Evolutionary conservation across 805 yeast species (phyloP), one percentile per base, ranked within the genome.

Genomic region (Candida vaughaniae): DNA sequence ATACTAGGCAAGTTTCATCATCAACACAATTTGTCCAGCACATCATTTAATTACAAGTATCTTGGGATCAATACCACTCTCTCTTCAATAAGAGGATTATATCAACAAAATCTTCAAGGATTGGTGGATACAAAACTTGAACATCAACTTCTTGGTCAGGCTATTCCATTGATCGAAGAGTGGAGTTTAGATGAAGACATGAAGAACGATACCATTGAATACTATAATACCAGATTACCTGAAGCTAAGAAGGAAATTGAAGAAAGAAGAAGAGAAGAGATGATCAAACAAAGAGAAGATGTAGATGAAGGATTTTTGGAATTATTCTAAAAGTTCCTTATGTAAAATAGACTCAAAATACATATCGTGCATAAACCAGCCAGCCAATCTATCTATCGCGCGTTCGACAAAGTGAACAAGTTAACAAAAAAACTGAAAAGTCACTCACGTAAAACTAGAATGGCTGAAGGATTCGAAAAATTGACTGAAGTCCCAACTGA

Each of bases 401-500:
- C 29, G 23, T 36, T n/a, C 14, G 31, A 36, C n/a, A 36, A 29
- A 28, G 29, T 23, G n/a, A 30, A 28, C 20, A 8, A 16, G 6
- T 12, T 28, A 10, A 10, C 16, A 14, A 17, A 30, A 16, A n/a
- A 26, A 33, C 25, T n/a, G 7, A 8, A 16, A 15, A 18, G 5
- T 11, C 25, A 27, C 18, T 11, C 34, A 12, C n/a, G n/a, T n/a
- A n/a, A n/a, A n/a, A n/a, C n/a, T n/a, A n/a, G 30, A 25, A 73
- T 75, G 77, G 53, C 64, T 36, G 82, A 77, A 58, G 81, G 81
- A 51, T 71, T 80, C 56, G 95, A 85, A 62, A 85, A 83, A 62
- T 55, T 85, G 42, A 75, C 88, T 26, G 95, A 90, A 62, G 83
- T 86, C 43, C 96, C 98, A 53, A 75, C 81, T 47, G 96, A 88